phyloP scores from a whole-genome alignment of 78 protist species.

The Dictyostelium citrinum region DNA sequence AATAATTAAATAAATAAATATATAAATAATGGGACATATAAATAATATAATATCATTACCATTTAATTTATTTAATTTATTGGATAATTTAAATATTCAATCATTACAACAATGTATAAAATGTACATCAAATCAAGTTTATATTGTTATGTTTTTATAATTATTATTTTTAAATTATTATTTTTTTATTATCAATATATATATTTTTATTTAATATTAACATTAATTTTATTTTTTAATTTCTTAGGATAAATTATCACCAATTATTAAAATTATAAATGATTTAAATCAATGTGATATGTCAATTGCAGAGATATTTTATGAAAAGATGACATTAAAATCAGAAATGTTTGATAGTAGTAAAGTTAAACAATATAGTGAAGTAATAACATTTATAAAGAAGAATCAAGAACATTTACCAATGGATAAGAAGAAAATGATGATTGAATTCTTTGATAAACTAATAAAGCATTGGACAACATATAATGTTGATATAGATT shows the following conservation, averaged over 20 bases:
- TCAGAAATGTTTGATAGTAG: background rate
- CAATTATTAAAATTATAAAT: background rate
- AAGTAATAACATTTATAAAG: background rate
- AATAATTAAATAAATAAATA: background rate
- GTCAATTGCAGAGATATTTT: constrained; percentile 55
- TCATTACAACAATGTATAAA: background rate
- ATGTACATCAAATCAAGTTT: background rate
- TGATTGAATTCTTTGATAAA: background rate
- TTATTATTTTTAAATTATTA: background rate
- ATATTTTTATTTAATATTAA: background rate
- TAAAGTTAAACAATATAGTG: constrained; percentile 12
- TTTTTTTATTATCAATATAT: background rate
- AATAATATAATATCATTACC: background rate
- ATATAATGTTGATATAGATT: constrained; percentile 20
- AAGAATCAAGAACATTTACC: background rate
- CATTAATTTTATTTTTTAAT: background rate
- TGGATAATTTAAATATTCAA: background rate
- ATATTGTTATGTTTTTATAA: background rate
- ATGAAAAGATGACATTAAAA: constrained; percentile 49
- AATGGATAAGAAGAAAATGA: constrained; percentile 5
- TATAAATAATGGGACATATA: background rate
- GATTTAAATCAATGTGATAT: background rate
- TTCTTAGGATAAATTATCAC: background rate
- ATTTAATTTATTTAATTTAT: background rate
- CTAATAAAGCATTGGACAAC: constrained; percentile 2